A percentile compares a stretch with the other conserved stretches of the same genome.
Conservation (phyloP, 2,329 filamentous ascomycete species). For the Geoglossum cookeanum region DNA sequence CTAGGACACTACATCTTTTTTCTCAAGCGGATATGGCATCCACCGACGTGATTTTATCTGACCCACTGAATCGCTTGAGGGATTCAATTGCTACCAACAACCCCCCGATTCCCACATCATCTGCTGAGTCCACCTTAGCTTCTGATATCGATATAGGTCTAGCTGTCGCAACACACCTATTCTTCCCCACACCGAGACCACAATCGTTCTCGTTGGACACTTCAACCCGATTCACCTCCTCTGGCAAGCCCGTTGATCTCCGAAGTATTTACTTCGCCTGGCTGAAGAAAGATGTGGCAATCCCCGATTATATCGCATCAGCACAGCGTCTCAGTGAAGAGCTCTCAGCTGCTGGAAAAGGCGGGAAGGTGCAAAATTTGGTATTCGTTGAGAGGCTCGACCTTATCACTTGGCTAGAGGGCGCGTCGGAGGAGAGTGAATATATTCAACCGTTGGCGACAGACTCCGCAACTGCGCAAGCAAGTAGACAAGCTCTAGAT, state of each 20-base stretch:
- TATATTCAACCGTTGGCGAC: slow-evolving; percentile 73
- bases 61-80: slow-evolving; percentile 59
- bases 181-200: slow-evolving; percentile 44
- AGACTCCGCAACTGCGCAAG: slow-evolving; percentile 26
- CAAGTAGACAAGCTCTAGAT: slow-evolving; percentile 28
- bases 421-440: slow-evolving; percentile 75
- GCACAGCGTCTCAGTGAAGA: slow-evolving; percentile 66
- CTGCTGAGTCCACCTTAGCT: slow-evolving; percentile 40
- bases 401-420: slow-evolving; percentile 82
- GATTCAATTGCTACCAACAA: slow-evolving; percentile 19
- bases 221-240: slow-evolving; percentile 75
- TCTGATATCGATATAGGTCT: slow-evolving; percentile 42
- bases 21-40: slow-evolving; percentile 30
- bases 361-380: slow-evolving; percentile 63
- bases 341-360: slow-evolving; percentile 33
- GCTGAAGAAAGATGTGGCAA: slow-evolving; percentile 77
- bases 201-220: slow-evolving; percentile 48
- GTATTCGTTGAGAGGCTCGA: slow-evolving; percentile 84
- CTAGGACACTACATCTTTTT: not conserved
- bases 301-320: slow-evolving; percentile 78
- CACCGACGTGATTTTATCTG: slow-evolving; percentile 50
- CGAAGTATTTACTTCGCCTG: slow-evolving; percentile 94
- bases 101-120: slow-evolving; percentile 54
- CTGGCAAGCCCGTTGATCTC: slow-evolving; percentile 55
- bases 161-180: slow-evolving; percentile 58